A percentile compares a stretch with the other conserved stretches of the same genome.
phyloP scores from a whole-genome alignment of 441 rosid genomes.

The Melastoma candidum region DNA sequence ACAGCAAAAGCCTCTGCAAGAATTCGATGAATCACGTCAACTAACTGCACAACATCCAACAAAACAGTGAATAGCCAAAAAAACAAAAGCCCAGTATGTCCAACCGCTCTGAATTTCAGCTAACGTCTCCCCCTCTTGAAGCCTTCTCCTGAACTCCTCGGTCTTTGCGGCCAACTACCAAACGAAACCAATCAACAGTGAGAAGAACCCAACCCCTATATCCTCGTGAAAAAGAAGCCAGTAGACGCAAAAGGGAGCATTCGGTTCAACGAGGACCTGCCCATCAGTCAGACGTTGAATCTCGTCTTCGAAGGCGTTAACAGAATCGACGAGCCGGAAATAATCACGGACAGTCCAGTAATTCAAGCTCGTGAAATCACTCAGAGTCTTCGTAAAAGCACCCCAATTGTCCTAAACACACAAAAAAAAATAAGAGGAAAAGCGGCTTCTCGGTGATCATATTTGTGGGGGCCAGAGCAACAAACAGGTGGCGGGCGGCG shows the following conservation, averaged over 20 bases:
- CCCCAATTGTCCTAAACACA: constrained; percentile 24
- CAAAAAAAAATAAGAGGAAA: no score
- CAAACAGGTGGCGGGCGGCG: no score
- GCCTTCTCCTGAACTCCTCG: constrained; percentile 56
- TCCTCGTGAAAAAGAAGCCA: constrained; percentile 2
- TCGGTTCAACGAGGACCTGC: constrained; percentile 41
- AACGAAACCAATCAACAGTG: constrained; percentile 9
- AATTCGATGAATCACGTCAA: constrained; percentile 4
- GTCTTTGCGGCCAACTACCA: constrained; percentile 71
- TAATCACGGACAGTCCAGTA: constrained; percentile 91
- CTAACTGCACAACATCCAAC: background rate
- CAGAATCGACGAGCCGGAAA: constrained; percentile 61
- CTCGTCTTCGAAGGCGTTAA: constrained; percentile 50
- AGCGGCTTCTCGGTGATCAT: no score
- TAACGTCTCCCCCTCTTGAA: constrained; percentile 52
- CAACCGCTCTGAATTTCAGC: constrained; percentile 86
- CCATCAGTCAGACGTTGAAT: constrained; percentile 57
- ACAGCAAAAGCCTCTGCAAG: constrained; percentile 80
- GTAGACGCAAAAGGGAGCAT: constrained; percentile 11
- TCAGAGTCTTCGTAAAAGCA: constrained; percentile 32
- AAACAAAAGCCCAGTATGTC: constrained; percentile 11
- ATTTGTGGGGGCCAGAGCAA: no score
- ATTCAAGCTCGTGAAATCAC: constrained; percentile 55
- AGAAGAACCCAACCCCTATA: constrained; percentile 6
- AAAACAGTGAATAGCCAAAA: background rate